Evolutionary conservation across 805 yeast genomes (phyloP).

Genomic region (Monosporozyma servazzii): DNA sequence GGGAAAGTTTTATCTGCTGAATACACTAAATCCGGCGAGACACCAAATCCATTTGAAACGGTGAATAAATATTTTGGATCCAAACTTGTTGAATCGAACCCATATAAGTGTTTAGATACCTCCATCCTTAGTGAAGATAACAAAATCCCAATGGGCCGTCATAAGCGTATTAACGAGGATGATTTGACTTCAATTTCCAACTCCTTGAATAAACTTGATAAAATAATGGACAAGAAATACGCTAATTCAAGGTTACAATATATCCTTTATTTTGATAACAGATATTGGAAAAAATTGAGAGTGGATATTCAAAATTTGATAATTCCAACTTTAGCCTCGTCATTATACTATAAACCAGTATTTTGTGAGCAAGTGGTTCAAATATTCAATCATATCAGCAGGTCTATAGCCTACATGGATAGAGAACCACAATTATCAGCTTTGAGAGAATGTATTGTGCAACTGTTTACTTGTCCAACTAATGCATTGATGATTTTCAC

Average conservation of each 20-base stretch:
- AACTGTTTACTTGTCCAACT: slow-evolving; percentile 83
- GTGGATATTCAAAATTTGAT: slow-evolving; percentile 39
- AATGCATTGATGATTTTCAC: slow-evolving; percentile 47
- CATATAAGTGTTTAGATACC: slow-evolving; percentile 20
- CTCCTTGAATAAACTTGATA: slow-evolving; percentile 12
- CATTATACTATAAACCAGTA: slow-evolving; percentile 36
- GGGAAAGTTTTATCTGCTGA: slow-evolving; percentile 36
- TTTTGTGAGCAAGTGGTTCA: slow-evolving; percentile 47
- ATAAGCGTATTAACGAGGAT: slow-evolving; percentile 18
- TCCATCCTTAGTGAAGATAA: slow-evolving; percentile 30
- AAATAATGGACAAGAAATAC: slow-evolving; percentile 11
- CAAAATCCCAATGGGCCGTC: slow-evolving; percentile 29
- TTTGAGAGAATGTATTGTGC: slow-evolving; percentile 67
- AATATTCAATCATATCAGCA: slow-evolving; percentile 43
- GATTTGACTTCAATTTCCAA: slow-evolving; percentile 26
- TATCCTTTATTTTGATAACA: slow-evolving; percentile 47
- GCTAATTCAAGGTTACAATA: slow-evolving; percentile 46
- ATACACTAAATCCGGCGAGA: slow-evolving; percentile 8
- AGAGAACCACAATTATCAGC: slow-evolving; percentile 82
- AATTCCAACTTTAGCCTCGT: slow-evolving; percentile 48
- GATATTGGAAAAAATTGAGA: slow-evolving; percentile 48
- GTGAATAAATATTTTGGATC: slow-evolving; percentile 19
- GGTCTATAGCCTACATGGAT: slow-evolving; percentile 50
- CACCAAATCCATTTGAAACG: slow-evolving; percentile 20
- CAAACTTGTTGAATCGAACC: slow-evolving; percentile 11